These are phyloP conservation scores for Begonia loranthoides DNA, from an alignment of 306 rosid genomes.

Conservation along the genomic window DNA sequence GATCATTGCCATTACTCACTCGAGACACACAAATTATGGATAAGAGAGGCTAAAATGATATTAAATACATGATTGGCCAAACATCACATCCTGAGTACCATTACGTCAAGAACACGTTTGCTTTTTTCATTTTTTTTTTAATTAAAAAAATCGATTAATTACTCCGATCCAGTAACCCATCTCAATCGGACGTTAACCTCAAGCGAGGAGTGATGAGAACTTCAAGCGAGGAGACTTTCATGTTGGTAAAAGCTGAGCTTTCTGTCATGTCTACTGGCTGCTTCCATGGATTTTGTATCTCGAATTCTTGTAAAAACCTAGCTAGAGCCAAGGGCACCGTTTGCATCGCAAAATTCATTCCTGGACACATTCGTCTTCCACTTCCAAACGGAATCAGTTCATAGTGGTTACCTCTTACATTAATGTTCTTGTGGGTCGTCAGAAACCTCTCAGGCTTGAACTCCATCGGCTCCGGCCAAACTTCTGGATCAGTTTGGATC, in stretches of 20 bases:
- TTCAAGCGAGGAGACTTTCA: not conserved
- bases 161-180: too few relatives aligned
- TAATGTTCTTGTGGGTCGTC: not conserved
- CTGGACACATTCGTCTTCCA: constrained; percentile 1
- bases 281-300: not conserved
- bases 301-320: not conserved
- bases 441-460: constrained; percentile 4
- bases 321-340: not conserved
- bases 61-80: too few relatives aligned
- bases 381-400: constrained; percentile 5
- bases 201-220: constrained; percentile 1
- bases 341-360: not conserved
- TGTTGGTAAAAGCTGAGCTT: not conserved
- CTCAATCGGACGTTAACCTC: too few relatives aligned
- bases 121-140: too few relatives aligned
- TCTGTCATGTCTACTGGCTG: not conserved
- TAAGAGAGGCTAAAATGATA: too few relatives aligned
- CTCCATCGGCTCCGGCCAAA: constrained; percentile 2
- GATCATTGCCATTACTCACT: too few relatives aligned
- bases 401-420: not conserved
- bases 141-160: too few relatives aligned
- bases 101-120: too few relatives aligned
- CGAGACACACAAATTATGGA: too few relatives aligned
- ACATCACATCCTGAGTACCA: too few relatives aligned
- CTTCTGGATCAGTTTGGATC: constrained; percentile 1